A percentile compares a stretch with the other conserved stretches of the same genome.
These are phyloP conservation scores for Naganishia antarctica DNA, from an alignment of 768 basidiomycete genomes.

Conservation along the genomic window DNA sequence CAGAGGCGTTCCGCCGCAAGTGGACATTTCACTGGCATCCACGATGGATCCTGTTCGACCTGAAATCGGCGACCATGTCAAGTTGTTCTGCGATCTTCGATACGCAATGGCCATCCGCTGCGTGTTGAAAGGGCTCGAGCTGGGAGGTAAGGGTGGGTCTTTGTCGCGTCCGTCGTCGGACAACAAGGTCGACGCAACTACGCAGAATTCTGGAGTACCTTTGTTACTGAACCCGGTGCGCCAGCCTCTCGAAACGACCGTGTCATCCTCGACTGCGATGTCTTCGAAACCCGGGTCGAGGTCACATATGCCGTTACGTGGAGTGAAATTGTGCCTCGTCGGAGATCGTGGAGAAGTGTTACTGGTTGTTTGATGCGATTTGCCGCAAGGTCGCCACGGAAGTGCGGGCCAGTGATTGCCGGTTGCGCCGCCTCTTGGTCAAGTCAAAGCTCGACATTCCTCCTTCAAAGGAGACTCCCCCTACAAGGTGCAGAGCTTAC, in stretches of 20 bases:
- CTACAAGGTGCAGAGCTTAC: too few species aligned
- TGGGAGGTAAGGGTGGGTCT: conserved; percentile 18
- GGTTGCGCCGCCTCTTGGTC: too few species aligned
- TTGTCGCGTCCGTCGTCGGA: background rate
- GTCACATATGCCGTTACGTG: conserved; percentile 29
- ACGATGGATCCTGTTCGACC: conserved; percentile 20
- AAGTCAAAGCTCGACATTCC: too few species aligned
- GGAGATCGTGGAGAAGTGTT: conserved; percentile 42
- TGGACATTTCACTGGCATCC: background rate
- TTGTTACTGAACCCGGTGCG: background rate
- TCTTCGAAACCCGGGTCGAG: background rate
- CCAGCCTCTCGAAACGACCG: background rate
- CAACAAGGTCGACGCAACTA: background rate
- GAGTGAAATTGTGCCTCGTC: conserved; percentile 34
- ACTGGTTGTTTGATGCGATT: conserved; percentile 34
- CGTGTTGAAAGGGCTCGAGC: conserved; percentile 34
- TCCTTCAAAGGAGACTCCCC: too few species aligned
- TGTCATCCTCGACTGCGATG: background rate
- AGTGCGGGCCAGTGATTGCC: too few species aligned
- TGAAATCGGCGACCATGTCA: conserved; percentile 39
- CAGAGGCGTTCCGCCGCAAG: background rate
- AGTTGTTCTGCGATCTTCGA: conserved; percentile 37
- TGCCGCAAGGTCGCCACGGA: too few species aligned
- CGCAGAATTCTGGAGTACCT: background rate
- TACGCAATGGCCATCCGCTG: conserved; percentile 33